Percentiles rank a stretch among this genome's conserved stretches.
phyloP scores from a whole-genome alignment of 805 yeast species.

The Schwanniomyces yamadae region DNA sequence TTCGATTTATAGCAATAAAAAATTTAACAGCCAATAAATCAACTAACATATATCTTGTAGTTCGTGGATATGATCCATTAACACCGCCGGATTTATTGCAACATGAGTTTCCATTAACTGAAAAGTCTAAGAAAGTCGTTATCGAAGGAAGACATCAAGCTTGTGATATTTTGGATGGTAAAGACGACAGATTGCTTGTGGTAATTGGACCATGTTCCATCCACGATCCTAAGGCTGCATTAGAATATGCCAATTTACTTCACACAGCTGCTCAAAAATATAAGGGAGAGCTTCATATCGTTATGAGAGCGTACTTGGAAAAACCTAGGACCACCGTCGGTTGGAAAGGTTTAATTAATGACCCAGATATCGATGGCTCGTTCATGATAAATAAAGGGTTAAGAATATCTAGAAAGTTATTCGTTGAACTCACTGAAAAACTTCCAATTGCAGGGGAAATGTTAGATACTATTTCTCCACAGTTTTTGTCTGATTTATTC shows the following conservation, averaged over 20 bases:
- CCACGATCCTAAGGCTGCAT: slow-evolving; percentile 90
- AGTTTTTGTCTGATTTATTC: slow-evolving; percentile 88
- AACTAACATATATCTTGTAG: slow-evolving; percentile 22
- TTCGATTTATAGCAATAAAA: background rate
- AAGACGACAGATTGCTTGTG: slow-evolving; percentile 82
- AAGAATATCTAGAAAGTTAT: slow-evolving; percentile 82
- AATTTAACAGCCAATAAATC: slow-evolving; percentile 1
- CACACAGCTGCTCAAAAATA: slow-evolving; percentile 57
- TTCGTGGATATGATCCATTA: slow-evolving; percentile 86
- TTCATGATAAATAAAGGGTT: slow-evolving; percentile 95
- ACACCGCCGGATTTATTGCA: slow-evolving; percentile 94
- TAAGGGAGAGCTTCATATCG: slow-evolving; percentile 73
- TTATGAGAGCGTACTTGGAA: slow-evolving; percentile 97
- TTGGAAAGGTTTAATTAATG: slow-evolving; percentile 97
- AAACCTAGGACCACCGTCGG: slow-evolving; percentile 99
- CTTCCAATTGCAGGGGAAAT: slow-evolving; percentile 96
- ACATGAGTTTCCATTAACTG: slow-evolving; percentile 74
- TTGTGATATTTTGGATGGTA: slow-evolving; percentile 69
- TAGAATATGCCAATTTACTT: slow-evolving; percentile 78
- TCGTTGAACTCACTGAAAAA: slow-evolving; percentile 74
- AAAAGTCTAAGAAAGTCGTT: slow-evolving; percentile 59
- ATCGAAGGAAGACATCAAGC: slow-evolving; percentile 75
- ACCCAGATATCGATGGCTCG: slow-evolving; percentile 91
- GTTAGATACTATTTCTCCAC: slow-evolving; percentile 97
- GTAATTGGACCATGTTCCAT: slow-evolving; percentile 97